A percentile compares a stretch with the other conserved stretches of the same genome.
phyloP scores from a whole-genome alignment of 176 grass and related monocot genomes.

The Olyra latifolia region DNA sequence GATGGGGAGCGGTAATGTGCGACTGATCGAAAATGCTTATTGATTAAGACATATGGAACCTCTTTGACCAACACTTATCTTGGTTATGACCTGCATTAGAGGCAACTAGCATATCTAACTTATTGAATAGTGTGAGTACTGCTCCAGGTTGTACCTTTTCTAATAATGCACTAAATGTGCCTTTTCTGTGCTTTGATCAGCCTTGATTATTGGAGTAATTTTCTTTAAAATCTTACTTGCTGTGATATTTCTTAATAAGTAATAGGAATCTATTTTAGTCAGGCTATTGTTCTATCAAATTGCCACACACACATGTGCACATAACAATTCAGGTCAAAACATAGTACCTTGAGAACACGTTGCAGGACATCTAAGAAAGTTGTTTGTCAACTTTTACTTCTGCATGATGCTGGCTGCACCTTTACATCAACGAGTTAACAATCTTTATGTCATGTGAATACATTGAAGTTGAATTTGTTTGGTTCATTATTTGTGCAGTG shows the following conservation, averaged over 20 bases:
- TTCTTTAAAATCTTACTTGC: not conserved
- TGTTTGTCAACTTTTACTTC: not conserved
- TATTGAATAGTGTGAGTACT: not conserved
- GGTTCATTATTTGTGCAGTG: not conserved
- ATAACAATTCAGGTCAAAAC: not conserved
- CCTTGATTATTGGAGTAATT: not conserved
- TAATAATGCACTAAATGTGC: not conserved
- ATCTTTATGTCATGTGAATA: not conserved
- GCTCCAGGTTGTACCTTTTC: not conserved
- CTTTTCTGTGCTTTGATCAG: not conserved
- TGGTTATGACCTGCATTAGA: not conserved
- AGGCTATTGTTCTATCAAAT: constrained; percentile 2
- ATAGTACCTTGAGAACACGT: not conserved
- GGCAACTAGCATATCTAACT: not conserved
- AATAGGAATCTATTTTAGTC: not conserved
- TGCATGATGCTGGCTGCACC: not conserved
- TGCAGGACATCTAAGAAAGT: not conserved
- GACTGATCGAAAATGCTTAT: not conserved
- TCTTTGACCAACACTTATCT: not conserved
- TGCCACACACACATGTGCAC: not conserved
- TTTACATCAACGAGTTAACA: not conserved
- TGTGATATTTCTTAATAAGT: not conserved
- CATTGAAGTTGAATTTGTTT: not conserved
- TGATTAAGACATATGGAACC: not conserved
- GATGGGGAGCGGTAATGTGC: not conserved